phyloP scores from a whole-genome alignment of 345 rosid species.

The Eutrema yunnanense region DNA sequence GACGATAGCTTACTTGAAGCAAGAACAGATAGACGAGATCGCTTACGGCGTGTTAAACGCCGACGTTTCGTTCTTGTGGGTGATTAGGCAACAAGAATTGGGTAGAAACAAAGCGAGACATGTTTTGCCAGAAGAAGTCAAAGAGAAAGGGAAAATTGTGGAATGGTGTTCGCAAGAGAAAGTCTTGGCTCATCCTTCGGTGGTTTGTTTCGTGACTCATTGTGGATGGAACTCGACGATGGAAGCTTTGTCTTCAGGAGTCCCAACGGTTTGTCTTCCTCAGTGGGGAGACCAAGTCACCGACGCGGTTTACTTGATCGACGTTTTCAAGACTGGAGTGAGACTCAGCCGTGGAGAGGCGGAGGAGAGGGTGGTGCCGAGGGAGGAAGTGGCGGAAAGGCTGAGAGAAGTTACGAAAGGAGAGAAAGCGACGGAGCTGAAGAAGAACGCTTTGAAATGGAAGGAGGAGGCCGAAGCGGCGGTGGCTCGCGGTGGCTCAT shows the following conservation, averaged over 20 bases:
- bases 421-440: constrained; percentile 47
- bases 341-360: constrained; percentile 66
- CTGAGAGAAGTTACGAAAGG: constrained; percentile 50
- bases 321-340: constrained; percentile 56
- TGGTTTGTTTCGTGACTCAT: constrained; percentile 73
- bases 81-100: constrained; percentile 46
- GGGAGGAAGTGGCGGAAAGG: constrained; percentile 67
- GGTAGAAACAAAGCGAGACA: constrained; percentile 28
- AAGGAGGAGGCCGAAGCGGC: constrained; percentile 67
- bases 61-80: constrained; percentile 66
- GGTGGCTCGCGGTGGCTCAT: constrained; percentile 72
- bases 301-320: constrained; percentile 56
- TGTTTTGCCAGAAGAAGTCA: constrained; percentile 58
- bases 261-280: constrained; percentile 64
- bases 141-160: constrained; percentile 53
- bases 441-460: constrained; percentile 58
- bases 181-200: constrained; percentile 60
- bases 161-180: constrained; percentile 79
- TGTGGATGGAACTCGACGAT: constrained; percentile 93
- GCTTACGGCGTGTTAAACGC: constrained; percentile 59
- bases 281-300: constrained; percentile 93
- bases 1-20: constrained; percentile 48
- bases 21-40: constrained; percentile 68
- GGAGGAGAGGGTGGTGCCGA: constrained; percentile 42
- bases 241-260: constrained; percentile 63